These are phyloP conservation scores for Puccinia sorghi DNA, from an alignment of 1,284 basidiomycete species.

Conservation along the genomic window DNA sequence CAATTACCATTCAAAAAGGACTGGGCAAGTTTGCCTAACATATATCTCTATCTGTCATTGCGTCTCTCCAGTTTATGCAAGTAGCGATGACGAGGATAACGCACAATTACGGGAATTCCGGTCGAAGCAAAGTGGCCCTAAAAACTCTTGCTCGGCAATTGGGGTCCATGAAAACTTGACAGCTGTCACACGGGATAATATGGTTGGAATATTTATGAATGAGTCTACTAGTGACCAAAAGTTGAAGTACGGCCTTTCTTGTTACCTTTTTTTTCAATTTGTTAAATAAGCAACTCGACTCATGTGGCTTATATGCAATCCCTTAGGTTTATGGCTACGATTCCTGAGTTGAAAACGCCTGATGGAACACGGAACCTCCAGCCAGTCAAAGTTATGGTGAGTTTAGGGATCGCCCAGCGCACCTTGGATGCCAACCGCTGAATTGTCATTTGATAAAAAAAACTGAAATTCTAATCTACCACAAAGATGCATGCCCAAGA, in stretches of 20 bases:
- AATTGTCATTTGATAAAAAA: slow-evolving; percentile 58
- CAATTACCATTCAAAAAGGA: neutral
- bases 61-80: neutral
- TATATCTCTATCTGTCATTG: neutral
- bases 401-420: neutral
- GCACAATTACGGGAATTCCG: slow-evolving; percentile 23
- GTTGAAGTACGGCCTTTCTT: slow-evolving; percentile 19
- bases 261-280: neutral
- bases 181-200: slow-evolving; percentile 91
- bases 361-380: slow-evolving; percentile 76
- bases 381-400: slow-evolving; percentile 63
- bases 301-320: slow-evolving; percentile 62
- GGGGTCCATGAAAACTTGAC: slow-evolving; percentile 96
- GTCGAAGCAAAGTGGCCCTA: slow-evolving; percentile 56
- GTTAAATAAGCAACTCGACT: too few species aligned
- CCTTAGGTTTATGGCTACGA: slow-evolving; percentile 26
- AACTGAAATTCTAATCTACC: slow-evolving; percentile 65
- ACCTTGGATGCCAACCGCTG: neutral
- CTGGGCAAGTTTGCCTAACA: neutral
- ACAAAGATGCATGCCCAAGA: slow-evolving; percentile 62
- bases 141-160: slow-evolving; percentile 88
- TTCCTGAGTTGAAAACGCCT: slow-evolving; percentile 67
- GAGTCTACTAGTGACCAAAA: slow-evolving; percentile 63
- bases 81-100: slow-evolving; percentile 28
- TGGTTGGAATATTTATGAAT: slow-evolving; percentile 95